Evolutionary conservation across 768 basidiomycete species (phyloP), one percentile per base, ranked within the genome.

Genomic region (Boletus speciosus): DNA sequence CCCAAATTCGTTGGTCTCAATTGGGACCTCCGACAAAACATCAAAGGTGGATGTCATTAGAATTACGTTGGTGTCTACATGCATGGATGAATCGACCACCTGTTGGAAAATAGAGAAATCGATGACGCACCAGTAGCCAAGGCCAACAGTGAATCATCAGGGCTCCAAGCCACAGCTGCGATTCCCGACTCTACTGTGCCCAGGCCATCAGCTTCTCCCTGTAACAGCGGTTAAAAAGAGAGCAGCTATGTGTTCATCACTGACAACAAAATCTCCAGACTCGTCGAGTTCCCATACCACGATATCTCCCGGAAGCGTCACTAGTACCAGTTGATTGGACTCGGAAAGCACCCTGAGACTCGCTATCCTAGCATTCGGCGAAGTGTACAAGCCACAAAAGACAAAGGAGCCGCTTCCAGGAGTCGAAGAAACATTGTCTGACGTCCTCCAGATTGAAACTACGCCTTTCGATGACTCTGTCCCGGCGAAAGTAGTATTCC

Each of bases 11-110:
- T 74, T 67, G 0, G 84, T 80, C 58, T 89, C 81, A 1, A 98
- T 70, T 0, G 83, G 80, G 5, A 78, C 75, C 64, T 98, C 97
- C 41, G 85, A 88, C 23, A 98, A 74, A 14, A 94, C 84, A 57
- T 97, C 93, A 69, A 98, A 95, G 15, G 84, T 81, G 8, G 85
- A 81, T 2, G 91, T 93, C 89, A 98, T 92, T 38, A 93, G 74
- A 43, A 97, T 82, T 19, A 98, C 76, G 60, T 90, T 91, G 54
- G 83, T 79, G 57, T 88, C 86, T 59, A 83, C 86, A 88, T 57
- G 6, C 6, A 49, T 16, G 23, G 34, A 45, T 59, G 37, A 46
- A 47, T 55, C 6, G 44, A 47, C 19, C 14, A 27, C 27, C 0
- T 4, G 8, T 42, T 25, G 12, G 32, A 36, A 34, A 46, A 37